Evolutionary conservation across 257 asterid species (phyloP).

Genomic region (Petunia axillaris): DNA sequence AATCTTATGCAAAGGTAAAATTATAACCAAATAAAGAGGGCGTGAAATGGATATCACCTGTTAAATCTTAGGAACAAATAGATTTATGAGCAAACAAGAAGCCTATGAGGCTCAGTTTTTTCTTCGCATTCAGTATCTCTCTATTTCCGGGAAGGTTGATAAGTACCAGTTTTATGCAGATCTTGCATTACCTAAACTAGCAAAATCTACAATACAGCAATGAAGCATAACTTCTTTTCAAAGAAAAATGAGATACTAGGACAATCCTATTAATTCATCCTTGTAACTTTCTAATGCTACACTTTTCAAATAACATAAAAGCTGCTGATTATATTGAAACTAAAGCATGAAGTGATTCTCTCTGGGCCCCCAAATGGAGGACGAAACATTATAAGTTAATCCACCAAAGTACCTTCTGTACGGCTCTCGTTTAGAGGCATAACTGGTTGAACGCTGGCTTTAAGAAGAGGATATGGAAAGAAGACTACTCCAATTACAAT

Average conservation of each 20-base stretch:
- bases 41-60: background rate
- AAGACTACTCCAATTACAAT: background rate
- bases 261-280: background rate
- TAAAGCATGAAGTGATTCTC: background rate
- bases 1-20: constrained; percentile 6
- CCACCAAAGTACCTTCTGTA: background rate
- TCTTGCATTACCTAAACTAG: background rate
- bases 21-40: background rate
- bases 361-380: background rate
- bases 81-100: constrained; percentile 14
- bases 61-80: constrained; percentile 8
- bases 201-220: background rate
- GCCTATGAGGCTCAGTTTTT: background rate
- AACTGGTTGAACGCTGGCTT: background rate
- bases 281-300: background rate
- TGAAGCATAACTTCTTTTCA: background rate
- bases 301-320: background rate
- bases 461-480: background rate
- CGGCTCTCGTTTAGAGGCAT: background rate
- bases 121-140: constrained; percentile 3
- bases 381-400: background rate
- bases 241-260: background rate
- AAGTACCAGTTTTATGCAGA: background rate
- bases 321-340: background rate
- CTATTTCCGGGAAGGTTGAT: constrained; percentile 5